Evolutionary conservation across 148 eudicot genomes (phyloP), one percentile per base, ranked within the genome.

Genomic region (Chenopodium quinoa): DNA sequence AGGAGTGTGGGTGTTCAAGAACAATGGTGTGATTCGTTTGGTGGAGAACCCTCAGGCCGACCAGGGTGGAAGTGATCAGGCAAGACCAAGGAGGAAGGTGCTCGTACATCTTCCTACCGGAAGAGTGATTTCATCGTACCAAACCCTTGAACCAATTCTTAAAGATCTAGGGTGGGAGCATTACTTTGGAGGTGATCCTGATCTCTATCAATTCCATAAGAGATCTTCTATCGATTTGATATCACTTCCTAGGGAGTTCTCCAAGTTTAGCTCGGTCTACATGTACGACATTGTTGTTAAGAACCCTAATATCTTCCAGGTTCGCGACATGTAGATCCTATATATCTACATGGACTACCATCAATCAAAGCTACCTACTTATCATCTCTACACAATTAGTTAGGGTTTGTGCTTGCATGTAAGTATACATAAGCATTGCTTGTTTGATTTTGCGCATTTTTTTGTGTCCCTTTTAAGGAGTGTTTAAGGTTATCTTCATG

Each of bases 211-310:
- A 47, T 90, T 83, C 64, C 90, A 90, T 85, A 90, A 66, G 80
- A 84, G 66, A 7, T 78, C 84, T 11, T 85, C 90, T 25, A 90
- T 86, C 64, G 92, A 90, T 40, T 80, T 88, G 22, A 90, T 90
- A 25, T 88, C 92, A n/a, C 92, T 90, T 40, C 92, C 92, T 9
- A 80, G 78, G 37, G 88, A 88, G 32, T 90, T 90, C 75, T 85
- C 89, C 78, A 90, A 67, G 85, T 88, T 90, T 76, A 85, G 50
- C 73, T 90, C 92, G 34, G 70, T 88, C 65, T 82, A 90, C 78
- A 90, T 90, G 92, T 90, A 90, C 29, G 92, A 90, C 79, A 74
- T 90, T 46, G 92, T 90, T 12, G 79, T 90, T 9, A 90, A 90
- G 66, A 83, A 86, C 81, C 92, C 92, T 74, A 86, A 86, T 54